Evolutionary conservation across 148 eudicot species (phyloP).

Genomic region (Rhododendron mucronatum): DNA sequence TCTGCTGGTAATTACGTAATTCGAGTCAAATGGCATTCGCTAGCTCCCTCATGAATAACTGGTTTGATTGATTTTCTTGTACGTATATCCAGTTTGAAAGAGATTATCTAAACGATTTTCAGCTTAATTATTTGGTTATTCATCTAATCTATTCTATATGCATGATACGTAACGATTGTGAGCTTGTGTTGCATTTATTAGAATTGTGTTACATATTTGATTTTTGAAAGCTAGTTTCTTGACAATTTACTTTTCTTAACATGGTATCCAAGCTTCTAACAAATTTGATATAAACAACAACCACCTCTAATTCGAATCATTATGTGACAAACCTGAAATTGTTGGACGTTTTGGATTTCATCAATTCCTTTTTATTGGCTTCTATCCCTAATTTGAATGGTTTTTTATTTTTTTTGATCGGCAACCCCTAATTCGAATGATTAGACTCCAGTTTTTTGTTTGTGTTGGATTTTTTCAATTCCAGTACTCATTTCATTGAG

Average conservation of each 20-base stretch:
- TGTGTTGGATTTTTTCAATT: background rate
- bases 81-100: background rate
- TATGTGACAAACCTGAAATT: background rate
- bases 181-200: no score
- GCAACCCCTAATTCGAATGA: background rate
- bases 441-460: background rate
- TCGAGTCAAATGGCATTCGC: no score
- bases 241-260: no score
- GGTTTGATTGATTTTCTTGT: background rate
- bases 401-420: no score
- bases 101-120: background rate
- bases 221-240: no score
- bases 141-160: no score
- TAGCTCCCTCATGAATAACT: background rate
- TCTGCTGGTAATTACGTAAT: slow-evolving; percentile 5
- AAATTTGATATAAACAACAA: background rate
- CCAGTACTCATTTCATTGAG: background rate
- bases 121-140: background rate
- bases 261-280: no score
- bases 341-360: background rate
- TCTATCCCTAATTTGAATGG: no score
- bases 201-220: no score
- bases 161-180: no score
- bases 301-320: background rate
- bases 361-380: background rate